phyloP scores from a whole-genome alignment of 2,329 filamentous ascomycete species.

The Colletotrichum higginsianum region DNA sequence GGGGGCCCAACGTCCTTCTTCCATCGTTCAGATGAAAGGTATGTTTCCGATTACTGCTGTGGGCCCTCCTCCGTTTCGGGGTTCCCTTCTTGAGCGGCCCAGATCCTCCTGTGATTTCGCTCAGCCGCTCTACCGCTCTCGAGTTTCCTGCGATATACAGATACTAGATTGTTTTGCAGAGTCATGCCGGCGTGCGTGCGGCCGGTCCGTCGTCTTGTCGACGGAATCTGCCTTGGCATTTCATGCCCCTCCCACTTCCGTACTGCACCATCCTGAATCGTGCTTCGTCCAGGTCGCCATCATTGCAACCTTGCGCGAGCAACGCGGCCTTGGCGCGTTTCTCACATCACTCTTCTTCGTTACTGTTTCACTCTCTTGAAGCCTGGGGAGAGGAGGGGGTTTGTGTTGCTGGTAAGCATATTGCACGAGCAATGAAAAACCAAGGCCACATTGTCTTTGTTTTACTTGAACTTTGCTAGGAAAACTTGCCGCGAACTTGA shows the following conservation, averaged over 20 bases:
- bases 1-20: neutral
- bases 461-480: neutral
- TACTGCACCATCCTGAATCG: neutral
- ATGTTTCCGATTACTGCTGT: too few relatives aligned
- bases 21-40: neutral
- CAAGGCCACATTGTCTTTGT: neutral
- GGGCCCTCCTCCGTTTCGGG: neutral
- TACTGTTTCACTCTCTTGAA: neutral
- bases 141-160: neutral
- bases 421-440: slow-evolving; percentile 5
- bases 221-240: neutral
- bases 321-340: neutral
- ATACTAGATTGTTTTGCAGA: neutral
- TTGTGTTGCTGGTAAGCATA: neutral
- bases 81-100: neutral
- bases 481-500: neutral
- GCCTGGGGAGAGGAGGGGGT: neutral
- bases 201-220: neutral
- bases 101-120: neutral
- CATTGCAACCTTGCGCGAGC: neutral
- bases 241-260: too few relatives aligned
- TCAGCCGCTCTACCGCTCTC: neutral
- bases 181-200: neutral
- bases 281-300: neutral
- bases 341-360: neutral